Evolutionary conservation across 148 eudicot species (phyloP).

Genomic region (Cornus florida): DNA sequence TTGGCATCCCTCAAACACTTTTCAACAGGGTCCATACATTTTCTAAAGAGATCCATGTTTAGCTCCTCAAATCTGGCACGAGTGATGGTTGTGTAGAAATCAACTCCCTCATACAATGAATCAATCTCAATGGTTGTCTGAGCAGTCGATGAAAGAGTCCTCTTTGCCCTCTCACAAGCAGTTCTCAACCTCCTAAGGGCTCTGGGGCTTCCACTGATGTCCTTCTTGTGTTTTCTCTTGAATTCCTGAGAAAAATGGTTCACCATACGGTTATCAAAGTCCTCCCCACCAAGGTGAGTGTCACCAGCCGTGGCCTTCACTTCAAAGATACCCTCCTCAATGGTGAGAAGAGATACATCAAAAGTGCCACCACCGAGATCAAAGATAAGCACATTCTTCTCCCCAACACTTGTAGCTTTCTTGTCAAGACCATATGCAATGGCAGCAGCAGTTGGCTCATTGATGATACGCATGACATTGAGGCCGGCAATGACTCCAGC

Average conservation of each 20-base stretch:
- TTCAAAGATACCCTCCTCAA: background rate
- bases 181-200: slow-evolving; percentile 17
- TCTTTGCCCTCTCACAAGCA: background rate
- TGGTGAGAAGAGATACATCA: background rate
- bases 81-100: background rate
- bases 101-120: background rate
- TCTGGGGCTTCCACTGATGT: slow-evolving; percentile 11
- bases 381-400: background rate
- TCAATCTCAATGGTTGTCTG: background rate
- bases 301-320: background rate
- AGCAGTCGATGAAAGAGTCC: background rate
- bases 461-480: background rate
- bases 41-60: background rate
- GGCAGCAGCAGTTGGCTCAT: background rate
- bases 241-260: slow-evolving; percentile 13
- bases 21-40: too few species aligned
- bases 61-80: background rate
- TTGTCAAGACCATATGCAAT: background rate
- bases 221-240: slow-evolving; percentile 21
- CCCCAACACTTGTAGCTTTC: background rate
- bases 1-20: too few species aligned
- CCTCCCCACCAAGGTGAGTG: slow-evolving; percentile 18
- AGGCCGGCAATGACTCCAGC: background rate
- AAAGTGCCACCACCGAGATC: background rate
- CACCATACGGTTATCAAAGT: slow-evolving; percentile 15